These are phyloP conservation scores for Aspergillaceae sp. DNA, from an alignment of 2,329 filamentous ascomycete species.

Conservation along the genomic window DNA sequence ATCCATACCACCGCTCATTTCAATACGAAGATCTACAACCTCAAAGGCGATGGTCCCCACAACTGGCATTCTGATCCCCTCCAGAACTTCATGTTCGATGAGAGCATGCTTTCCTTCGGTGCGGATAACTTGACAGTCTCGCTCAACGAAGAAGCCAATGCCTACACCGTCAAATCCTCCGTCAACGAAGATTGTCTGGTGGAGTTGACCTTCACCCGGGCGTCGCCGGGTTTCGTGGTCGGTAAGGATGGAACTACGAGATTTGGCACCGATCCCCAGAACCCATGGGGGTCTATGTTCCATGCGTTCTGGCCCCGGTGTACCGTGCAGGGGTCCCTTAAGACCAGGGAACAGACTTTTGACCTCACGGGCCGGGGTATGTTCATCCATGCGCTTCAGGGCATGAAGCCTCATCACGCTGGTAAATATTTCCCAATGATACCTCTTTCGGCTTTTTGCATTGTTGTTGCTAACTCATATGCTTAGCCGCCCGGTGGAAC, in stretches of 20 bases:
- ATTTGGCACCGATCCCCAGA: slow-evolving; percentile 74
- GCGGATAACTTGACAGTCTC: slow-evolving; percentile 78
- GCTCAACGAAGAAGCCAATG: slow-evolving; percentile 72
- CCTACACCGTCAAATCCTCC: slow-evolving; percentile 84
- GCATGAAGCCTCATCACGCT: slow-evolving; percentile 98
- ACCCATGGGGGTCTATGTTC: slow-evolving; percentile 87
- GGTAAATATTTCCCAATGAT: slow-evolving; percentile 39
- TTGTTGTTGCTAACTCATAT: slow-evolving; percentile 3
- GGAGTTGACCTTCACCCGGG: slow-evolving; percentile 71
- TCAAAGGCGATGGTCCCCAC: slow-evolving; percentile 61
- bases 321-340: slow-evolving; percentile 70
- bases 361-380: slow-evolving; percentile 73
- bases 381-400: slow-evolving; percentile 80
- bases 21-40: slow-evolving; percentile 84
- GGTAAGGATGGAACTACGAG: slow-evolving; percentile 76
- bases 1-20: slow-evolving; percentile 87
- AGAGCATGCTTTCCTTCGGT: slow-evolving; percentile 73
- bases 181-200: slow-evolving; percentile 72
- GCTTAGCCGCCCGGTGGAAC: slow-evolving; percentile 71
- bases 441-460: no score
- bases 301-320: slow-evolving; percentile 94
- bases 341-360: slow-evolving; percentile 70
- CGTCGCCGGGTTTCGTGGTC: slow-evolving; percentile 70
- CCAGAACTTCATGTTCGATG: slow-evolving; percentile 70
- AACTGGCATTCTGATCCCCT: slow-evolving; percentile 80